Conservation (phyloP, 1,139 yeast genomes). For the Hanseniaspora uvarum region DNA sequence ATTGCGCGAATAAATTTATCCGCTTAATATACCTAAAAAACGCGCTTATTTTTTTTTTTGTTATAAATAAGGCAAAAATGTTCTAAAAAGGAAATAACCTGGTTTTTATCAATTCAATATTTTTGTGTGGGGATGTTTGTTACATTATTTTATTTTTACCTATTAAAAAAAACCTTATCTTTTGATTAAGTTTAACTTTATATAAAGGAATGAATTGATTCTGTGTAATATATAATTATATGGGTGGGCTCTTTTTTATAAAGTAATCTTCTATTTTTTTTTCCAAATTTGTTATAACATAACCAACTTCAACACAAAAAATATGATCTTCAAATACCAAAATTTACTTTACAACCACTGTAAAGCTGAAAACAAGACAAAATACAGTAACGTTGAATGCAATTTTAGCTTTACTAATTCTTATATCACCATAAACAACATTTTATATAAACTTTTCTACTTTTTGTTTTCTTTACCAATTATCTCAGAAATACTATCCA, state of each 20-base stretch:
- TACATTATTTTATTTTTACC: no score
- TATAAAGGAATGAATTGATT: no score
- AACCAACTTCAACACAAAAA: neutral
- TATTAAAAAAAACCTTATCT: no score
- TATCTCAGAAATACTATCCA: neutral
- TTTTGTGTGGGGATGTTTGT: neutral
- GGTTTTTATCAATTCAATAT: neutral
- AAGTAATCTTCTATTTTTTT: no score
- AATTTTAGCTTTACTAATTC: neutral
- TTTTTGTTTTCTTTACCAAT: neutral
- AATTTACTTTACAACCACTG: slow-evolving; percentile 6
- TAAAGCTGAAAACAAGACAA: neutral
- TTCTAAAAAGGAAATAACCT: neutral
- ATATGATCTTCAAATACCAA: neutral
- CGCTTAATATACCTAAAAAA: neutral
- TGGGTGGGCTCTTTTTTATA: no score
- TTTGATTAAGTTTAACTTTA: no score
- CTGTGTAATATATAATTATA: no score
- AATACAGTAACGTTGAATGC: slow-evolving; percentile 1
- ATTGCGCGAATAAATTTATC: no score
- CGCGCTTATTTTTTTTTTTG: neutral
- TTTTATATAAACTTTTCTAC: neutral
- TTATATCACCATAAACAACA: neutral
- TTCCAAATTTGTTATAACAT: neutral
- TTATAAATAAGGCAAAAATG: neutral